Evolutionary conservation across 805 yeast species (phyloP).

Genomic region (Candida tallmaniae): DNA sequence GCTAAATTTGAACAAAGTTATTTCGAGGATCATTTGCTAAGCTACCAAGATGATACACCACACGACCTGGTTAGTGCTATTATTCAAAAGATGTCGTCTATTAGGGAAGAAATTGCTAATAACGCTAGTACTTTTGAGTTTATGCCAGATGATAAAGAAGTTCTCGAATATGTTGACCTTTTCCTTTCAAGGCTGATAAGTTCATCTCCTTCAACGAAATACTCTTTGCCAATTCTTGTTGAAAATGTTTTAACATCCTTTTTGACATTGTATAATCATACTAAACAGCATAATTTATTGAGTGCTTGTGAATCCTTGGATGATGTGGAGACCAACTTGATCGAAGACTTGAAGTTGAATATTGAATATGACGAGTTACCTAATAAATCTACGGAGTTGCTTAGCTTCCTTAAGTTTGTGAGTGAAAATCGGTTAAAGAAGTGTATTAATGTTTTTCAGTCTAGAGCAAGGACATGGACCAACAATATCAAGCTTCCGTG

Average conservation of each 20-base stretch:
- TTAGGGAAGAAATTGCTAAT: slow-evolving; percentile 11
- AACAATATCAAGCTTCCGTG: slow-evolving; percentile 32
- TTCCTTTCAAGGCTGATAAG: slow-evolving; percentile 59
- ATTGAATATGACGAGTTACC: slow-evolving; percentile 32
- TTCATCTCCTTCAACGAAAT: slow-evolving; percentile 79
- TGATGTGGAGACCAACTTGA: slow-evolving; percentile 21
- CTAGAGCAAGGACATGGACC: slow-evolving; percentile 46
- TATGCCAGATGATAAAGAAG: slow-evolving; percentile 27
- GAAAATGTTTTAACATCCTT: slow-evolving; percentile 53
- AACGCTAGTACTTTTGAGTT: slow-evolving; percentile 15
- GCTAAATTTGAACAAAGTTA: slow-evolving; percentile 62
- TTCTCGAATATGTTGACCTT: slow-evolving; percentile 28
- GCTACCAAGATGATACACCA: slow-evolving; percentile 8
- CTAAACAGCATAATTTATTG: slow-evolving; percentile 17
- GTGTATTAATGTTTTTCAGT: slow-evolving; percentile 47
- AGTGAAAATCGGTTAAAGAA: slow-evolving; percentile 33
- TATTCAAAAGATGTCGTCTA: slow-evolving; percentile 9
- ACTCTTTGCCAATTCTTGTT: slow-evolving; percentile 64
- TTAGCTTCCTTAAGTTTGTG: slow-evolving; percentile 32
- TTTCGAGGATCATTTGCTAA: slow-evolving; percentile 19
- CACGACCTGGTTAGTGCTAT: slow-evolving; percentile 11
- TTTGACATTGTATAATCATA: slow-evolving; percentile 21
- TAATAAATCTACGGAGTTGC: slow-evolving; percentile 27
- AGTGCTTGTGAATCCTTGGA: slow-evolving; percentile 20
- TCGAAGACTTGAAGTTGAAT: slow-evolving; percentile 21